Base-by-base conservation (phyloP, 2,329 filamentous ascomycete species). In the Neonectria magnoliae region DNA sequence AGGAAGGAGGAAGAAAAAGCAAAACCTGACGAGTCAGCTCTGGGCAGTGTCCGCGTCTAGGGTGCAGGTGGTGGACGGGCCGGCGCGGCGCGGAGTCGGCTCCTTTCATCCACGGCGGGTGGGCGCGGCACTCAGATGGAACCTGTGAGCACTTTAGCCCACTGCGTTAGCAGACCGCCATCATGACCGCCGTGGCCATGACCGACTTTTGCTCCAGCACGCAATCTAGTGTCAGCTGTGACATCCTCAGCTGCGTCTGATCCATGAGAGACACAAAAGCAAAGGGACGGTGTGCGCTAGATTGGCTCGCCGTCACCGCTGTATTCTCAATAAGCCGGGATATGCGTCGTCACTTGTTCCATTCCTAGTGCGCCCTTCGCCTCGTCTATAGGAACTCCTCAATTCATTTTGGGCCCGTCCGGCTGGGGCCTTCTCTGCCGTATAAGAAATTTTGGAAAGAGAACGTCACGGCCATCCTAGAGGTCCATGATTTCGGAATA, bases 11-110 rank as follows among this genome's bases (percentile, higher is more conserved):
- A 27, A 38, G 52, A 55, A 52, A 57, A 59, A 54, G 55, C 51
- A 60, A 55, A 47, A 51, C 41, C 27, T 52, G 65, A 41, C 69
- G 71, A 73, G 69, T 73, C 71, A 73, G 62, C 62, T 54, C 25
- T 58, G 47, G 60, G 38, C n/a, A 31, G 7, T 50, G 25, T 25
- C 48, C 9, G 11, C 45, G 60, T 51, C 42, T 53, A 64, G 33
- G 50, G 25, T 48, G 27, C 27, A 51, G 33, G 53, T 55, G 47
- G 50, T 58, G 58, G 62, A 58, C 70, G 71, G 70, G 68, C 71
- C 71, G 71, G 70, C 61, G 67, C 63, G 67, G 60, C 57, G 65
- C 70, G 70, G 67, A 65, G 68, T 71, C 67, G 65, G 67, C 48
- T 68, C 60, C 67, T 72, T 55, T 55, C n/a, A 20, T 20, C 33